A percentile compares a stretch with the other conserved stretches of the same genome.
Evolutionary conservation across 208 protist genomes (phyloP).

Genomic region (Wallacemonas sp.): DNA sequence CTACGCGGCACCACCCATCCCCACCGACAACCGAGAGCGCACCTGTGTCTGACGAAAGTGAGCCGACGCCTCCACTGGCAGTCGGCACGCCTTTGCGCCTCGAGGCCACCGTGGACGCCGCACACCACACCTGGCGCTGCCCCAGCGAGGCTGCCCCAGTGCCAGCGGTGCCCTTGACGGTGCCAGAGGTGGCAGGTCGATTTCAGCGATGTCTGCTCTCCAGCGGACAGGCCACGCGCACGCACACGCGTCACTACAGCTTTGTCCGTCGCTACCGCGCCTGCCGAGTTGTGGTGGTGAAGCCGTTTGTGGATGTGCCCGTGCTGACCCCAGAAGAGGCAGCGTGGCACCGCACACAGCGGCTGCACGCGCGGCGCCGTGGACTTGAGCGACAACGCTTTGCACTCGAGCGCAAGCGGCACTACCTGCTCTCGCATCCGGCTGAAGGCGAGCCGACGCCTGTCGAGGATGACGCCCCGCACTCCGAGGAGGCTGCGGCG

Average conservation of each 20-base stretch:
- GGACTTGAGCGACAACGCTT: slow-evolving; percentile 6
- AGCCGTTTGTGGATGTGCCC: slow-evolving; percentile 43
- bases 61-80: not conserved
- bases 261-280: slow-evolving; percentile 44
- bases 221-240: slow-evolving; percentile 26
- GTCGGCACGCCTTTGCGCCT: slow-evolving; percentile 54
- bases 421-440: not conserved
- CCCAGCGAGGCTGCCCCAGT: not conserved
- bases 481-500: not conserved
- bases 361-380: slow-evolving; percentile 18
- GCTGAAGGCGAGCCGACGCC: not conserved
- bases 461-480: too few relatives aligned
- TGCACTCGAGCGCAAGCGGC: not conserved
- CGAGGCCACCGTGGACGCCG: slow-evolving; percentile 13
- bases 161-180: slow-evolving; percentile 1
- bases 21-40: too few relatives aligned
- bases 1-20: too few relatives aligned
- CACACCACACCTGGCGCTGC: slow-evolving; percentile 18
- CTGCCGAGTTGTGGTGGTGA: slow-evolving; percentile 57
- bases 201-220: slow-evolving; percentile 76
- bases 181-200: slow-evolving; percentile 64
- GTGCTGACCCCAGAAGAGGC: slow-evolving; percentile 34
- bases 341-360: slow-evolving; percentile 33
- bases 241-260: slow-evolving; percentile 38
- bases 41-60: too few relatives aligned